Percentiles rank a stretch among this genome's conserved stretches.
Conservation (phyloP, 768 basidiomycete species). For the Gloeophyllum trabeum region DNA sequence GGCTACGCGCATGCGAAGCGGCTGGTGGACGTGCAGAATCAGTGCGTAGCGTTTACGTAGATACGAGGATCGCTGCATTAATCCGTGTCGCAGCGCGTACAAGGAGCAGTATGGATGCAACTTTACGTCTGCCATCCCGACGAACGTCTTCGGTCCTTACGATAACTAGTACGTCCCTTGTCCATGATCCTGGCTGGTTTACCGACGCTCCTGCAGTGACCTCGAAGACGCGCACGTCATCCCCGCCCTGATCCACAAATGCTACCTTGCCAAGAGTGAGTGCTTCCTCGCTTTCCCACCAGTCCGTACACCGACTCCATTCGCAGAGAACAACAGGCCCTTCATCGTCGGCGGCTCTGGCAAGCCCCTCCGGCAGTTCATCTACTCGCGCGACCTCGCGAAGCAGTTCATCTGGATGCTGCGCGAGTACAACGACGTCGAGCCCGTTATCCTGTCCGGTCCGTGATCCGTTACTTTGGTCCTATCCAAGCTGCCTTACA, state of each 20-base stretch:
- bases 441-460: constrained; percentile 90
- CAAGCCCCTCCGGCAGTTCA: constrained; percentile 92
- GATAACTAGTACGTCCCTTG: constrained; percentile 71
- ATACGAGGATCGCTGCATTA: background rate
- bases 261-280: constrained; percentile 82
- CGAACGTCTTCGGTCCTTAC: constrained; percentile 91
- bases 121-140: constrained; percentile 95
- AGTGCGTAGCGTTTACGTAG: constrained; percentile 34
- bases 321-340: constrained; percentile 64
- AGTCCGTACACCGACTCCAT: constrained; percentile 1
- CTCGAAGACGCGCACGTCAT: constrained; percentile 91
- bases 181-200: background rate
- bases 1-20: constrained; percentile 96
- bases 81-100: constrained; percentile 56
- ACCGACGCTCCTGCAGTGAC: constrained; percentile 36
- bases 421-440: constrained; percentile 84
- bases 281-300: constrained; percentile 5
- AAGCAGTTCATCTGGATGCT: constrained; percentile 92
- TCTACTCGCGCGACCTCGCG: constrained; percentile 93
- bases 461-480: constrained; percentile 7
- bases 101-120: constrained; percentile 91
- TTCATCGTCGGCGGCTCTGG: constrained; percentile 88
- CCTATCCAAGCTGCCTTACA: background rate
- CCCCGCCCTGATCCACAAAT: constrained; percentile 88
- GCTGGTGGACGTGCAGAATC: constrained; percentile 92